Evolutionary conservation across 1,284 basidiomycete genomes (phyloP).

Genomic region (Neotropicomus parvogracilis): DNA sequence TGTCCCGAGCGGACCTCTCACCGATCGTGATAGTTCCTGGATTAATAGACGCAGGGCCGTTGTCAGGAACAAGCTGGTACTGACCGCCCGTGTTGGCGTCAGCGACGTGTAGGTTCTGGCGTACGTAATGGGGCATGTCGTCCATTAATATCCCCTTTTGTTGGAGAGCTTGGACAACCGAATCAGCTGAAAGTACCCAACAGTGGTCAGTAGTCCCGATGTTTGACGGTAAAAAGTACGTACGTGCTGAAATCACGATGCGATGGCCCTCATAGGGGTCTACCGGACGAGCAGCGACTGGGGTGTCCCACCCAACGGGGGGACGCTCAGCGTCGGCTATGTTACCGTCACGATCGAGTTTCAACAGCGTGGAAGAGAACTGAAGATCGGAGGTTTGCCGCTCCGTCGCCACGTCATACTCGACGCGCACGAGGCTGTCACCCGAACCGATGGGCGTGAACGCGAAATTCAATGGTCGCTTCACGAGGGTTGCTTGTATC

Average conservation of each 20-base stretch:
- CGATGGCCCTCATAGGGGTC: conserved; percentile 2
- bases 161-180: neutral
- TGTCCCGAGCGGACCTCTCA: neutral
- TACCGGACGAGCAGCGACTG: neutral
- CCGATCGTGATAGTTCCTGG: conserved; percentile 1
- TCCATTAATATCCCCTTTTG: conserved; percentile 3
- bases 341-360: neutral
- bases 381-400: neutral
- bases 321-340: neutral
- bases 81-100: conserved; percentile 7
- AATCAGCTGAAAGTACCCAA: conserved; percentile 1
- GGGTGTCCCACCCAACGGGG: neutral
- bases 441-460: neutral
- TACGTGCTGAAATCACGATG: conserved; percentile 4
- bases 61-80: conserved; percentile 7
- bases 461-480: conserved; percentile 3
- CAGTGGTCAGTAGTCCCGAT: neutral
- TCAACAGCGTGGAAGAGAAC: conserved; percentile 5
- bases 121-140: conserved; percentile 7
- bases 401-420: neutral
- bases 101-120: conserved; percentile 1
- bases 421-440: neutral
- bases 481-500: neutral
- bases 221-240: neutral
- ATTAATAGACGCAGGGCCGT: neutral